These are phyloP conservation scores for Colletotrichum cereale DNA, from an alignment of 2,329 filamentous ascomycete species.

Conservation along the genomic window DNA sequence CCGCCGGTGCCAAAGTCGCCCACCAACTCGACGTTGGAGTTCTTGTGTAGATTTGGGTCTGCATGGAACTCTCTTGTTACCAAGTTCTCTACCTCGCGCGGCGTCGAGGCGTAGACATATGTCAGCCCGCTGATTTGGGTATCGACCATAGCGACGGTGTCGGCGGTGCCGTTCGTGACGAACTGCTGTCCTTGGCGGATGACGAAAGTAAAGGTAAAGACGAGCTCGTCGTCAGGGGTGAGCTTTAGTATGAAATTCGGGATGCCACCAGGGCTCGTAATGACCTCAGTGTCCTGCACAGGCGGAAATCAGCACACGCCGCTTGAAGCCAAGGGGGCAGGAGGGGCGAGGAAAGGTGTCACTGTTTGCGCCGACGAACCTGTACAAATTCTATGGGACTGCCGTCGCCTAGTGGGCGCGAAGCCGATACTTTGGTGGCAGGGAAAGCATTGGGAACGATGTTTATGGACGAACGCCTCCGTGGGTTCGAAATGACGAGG, in stretches of 20 bases:
- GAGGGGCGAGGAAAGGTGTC: not conserved
- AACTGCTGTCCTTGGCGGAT: slow-evolving; percentile 66
- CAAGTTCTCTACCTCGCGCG: slow-evolving; percentile 90
- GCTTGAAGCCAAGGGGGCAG: not conserved
- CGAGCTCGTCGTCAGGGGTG: slow-evolving; percentile 90
- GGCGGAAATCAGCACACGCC: slow-evolving; percentile 25
- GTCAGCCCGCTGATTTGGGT: slow-evolving; percentile 90
- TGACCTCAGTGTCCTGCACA: slow-evolving; percentile 80
- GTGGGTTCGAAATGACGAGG: slow-evolving; percentile 83
- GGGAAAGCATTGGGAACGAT: slow-evolving; percentile 90
- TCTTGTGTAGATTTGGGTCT: slow-evolving; percentile 97
- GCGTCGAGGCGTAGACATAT: slow-evolving; percentile 88
- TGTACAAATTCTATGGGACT: slow-evolving; percentile 90
- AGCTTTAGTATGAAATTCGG: slow-evolving; percentile 89
- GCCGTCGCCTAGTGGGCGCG: slow-evolving; percentile 79
- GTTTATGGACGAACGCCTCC: slow-evolving; percentile 80
- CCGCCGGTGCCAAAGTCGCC: slow-evolving; percentile 90
- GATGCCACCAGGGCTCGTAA: slow-evolving; percentile 55
- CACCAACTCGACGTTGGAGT: slow-evolving; percentile 94
- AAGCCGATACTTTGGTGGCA: slow-evolving; percentile 80
- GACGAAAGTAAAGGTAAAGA: slow-evolving; percentile 93
- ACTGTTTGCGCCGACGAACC: slow-evolving; percentile 64
- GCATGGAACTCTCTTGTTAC: slow-evolving; percentile 96
- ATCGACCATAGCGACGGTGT: slow-evolving; percentile 62
- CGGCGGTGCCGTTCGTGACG: slow-evolving; percentile 59